A percentile compares a stretch with the other conserved stretches of the same genome.
Conservation (phyloP, 2,329 filamentous ascomycete genomes). For the Cadophora malorum region DNA sequence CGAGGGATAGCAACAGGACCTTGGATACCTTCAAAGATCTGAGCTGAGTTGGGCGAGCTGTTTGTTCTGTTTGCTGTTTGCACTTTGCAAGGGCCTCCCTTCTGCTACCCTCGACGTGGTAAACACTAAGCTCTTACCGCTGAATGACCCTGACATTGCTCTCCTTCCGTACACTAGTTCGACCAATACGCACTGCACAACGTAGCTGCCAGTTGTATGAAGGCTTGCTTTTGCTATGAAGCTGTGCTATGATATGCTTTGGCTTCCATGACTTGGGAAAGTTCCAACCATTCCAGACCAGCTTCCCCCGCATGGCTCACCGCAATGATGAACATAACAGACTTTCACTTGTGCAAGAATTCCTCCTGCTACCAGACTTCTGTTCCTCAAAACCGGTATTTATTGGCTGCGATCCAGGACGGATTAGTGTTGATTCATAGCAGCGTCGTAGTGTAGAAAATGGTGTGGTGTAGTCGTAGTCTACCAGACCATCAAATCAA, state of each 20-base stretch:
- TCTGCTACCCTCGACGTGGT: neutral
- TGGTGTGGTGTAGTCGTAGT: neutral
- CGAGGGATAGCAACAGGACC: neutral
- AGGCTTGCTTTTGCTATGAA: neutral
- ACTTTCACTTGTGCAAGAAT: constrained; percentile 2
- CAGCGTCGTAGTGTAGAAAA: constrained; percentile 1
- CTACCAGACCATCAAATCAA: constrained; percentile 12
- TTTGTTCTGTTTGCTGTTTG: constrained; percentile 9
- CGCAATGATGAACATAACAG: neutral
- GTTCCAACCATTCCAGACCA: neutral
- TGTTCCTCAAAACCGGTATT: neutral
- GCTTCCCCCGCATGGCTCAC: neutral
- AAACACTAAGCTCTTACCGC: neutral
- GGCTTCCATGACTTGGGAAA: neutral
- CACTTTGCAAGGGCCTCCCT: constrained; percentile 4
- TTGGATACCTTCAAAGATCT: neutral
- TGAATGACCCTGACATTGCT: neutral
- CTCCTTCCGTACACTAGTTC: neutral
- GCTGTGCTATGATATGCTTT: neutral
- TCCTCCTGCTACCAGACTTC: too few species aligned
- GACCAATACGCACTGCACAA: neutral
- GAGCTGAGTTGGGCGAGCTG: neutral
- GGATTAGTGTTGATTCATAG: constrained; percentile 7
- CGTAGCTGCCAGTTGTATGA: neutral
- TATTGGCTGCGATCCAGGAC: neutral